These are phyloP conservation scores for Colletotrichum gloeosporioides DNA, from an alignment of 2,329 filamentous ascomycete genomes.

Conservation along the genomic window DNA sequence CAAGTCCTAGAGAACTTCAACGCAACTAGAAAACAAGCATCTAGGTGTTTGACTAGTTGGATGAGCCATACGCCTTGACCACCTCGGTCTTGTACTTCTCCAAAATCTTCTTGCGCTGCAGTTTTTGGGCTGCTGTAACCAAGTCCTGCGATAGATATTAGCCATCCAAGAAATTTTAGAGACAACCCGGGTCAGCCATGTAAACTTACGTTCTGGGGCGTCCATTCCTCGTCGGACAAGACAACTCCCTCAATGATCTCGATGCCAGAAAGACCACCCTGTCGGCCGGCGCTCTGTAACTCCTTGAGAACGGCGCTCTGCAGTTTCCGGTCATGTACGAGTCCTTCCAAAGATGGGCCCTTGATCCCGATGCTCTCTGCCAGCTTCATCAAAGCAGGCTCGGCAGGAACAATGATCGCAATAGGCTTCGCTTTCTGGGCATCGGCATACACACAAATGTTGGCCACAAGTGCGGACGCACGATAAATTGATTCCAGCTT, in stretches of 20 bases:
- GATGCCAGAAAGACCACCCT: slow-evolving; percentile 68
- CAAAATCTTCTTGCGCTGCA: slow-evolving; percentile 73
- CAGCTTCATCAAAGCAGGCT: slow-evolving; percentile 60
- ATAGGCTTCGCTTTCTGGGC: slow-evolving; percentile 56
- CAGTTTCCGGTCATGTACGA: slow-evolving; percentile 72
- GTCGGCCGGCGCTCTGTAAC: slow-evolving; percentile 64
- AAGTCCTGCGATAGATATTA: slow-evolving; percentile 53
- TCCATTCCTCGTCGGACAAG: slow-evolving; percentile 77
- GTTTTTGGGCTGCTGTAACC: slow-evolving; percentile 74
- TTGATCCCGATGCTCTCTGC: slow-evolving; percentile 46
- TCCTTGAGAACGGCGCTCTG: slow-evolving; percentile 68
- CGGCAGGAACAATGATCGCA: slow-evolving; percentile 62
- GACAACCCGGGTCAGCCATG: background rate
- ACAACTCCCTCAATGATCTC: slow-evolving; percentile 77
- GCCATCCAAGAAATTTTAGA: background rate
- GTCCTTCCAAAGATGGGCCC: slow-evolving; percentile 66
- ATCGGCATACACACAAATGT: slow-evolving; percentile 63
- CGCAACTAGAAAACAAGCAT: background rate
- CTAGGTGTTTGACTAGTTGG: slow-evolving; percentile 7
- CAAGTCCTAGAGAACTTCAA: background rate
- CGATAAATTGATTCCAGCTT: slow-evolving; percentile 66
- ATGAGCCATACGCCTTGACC: slow-evolving; percentile 60
- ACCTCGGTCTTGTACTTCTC: slow-evolving; percentile 67
- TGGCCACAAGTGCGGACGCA: slow-evolving; percentile 54
- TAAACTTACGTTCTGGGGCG: slow-evolving; percentile 71